These are phyloP conservation scores for Aspergillus pseudoglaucus DNA, from an alignment of 2,329 filamentous ascomycete species.

Conservation along the genomic window DNA sequence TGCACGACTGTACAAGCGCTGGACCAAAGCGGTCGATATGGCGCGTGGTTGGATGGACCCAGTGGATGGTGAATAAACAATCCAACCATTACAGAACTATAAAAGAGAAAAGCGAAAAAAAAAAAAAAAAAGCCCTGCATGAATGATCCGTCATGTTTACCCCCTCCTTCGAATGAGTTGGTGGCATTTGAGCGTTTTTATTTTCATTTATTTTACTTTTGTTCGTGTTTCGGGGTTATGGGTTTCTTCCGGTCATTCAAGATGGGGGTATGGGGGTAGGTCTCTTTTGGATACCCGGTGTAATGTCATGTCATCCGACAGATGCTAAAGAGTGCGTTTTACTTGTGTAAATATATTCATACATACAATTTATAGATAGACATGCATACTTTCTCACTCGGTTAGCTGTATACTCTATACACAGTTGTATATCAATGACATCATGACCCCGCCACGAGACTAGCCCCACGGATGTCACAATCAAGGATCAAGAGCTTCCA, in stretches of 20 bases:
- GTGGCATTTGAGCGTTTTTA: constrained; percentile 6
- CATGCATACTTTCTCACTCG: constrained; percentile 41
- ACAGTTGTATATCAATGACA: not conserved
- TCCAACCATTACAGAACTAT: not conserved
- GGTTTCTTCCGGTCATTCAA: constrained; percentile 1
- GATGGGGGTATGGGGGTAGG: constrained; percentile 8
- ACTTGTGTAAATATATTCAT: not conserved
- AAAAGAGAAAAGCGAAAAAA: not conserved
- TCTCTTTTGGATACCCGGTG: constrained; percentile 11
- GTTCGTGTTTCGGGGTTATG: constrained; percentile 3
- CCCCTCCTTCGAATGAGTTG: not conserved
- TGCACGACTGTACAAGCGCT: constrained; percentile 59
- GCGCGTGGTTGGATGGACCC: constrained; percentile 59
- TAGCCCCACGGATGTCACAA: too few relatives aligned
- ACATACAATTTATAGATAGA: constrained; percentile 25
- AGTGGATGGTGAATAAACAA: constrained; percentile 1
- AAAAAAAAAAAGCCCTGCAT: not conserved
- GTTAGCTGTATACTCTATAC: too few relatives aligned
- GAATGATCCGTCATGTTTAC: not conserved
- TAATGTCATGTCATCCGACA: constrained; percentile 2
- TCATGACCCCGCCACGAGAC: not conserved
- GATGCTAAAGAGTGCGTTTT: not conserved
- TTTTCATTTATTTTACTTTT: not conserved
- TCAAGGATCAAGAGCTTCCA: too few relatives aligned
- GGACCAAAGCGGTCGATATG: constrained; percentile 74